phyloP scores from a whole-genome alignment of 2,329 filamentous ascomycete species.

The Eutypella sp. region DNA sequence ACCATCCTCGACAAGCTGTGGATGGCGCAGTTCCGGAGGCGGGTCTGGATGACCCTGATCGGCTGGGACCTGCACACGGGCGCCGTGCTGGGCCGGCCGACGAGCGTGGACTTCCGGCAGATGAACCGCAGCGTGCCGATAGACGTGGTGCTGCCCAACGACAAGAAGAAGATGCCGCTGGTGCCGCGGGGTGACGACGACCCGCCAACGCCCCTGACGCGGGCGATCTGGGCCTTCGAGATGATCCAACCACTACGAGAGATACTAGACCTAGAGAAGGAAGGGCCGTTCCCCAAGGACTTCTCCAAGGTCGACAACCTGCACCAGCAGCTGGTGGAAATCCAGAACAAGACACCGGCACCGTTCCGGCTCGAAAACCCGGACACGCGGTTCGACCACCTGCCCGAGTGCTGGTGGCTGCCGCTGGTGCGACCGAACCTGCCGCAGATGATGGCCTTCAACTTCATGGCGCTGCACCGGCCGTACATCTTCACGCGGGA shows the following conservation, averaged over 20 bases:
- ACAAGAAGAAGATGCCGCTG: constrained; percentile 43
- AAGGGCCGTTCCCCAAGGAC: constrained; percentile 50
- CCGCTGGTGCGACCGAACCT: constrained; percentile 38
- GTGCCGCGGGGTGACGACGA: constrained; percentile 43
- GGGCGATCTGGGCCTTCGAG: constrained; percentile 46
- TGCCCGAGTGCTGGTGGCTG: constrained; percentile 51
- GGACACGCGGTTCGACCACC: constrained; percentile 51
- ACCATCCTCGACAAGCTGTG: constrained; percentile 52
- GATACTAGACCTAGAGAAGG: constrained; percentile 51
- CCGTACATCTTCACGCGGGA: constrained; percentile 57
- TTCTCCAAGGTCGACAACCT: constrained; percentile 49
- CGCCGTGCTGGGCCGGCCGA: constrained; percentile 50
- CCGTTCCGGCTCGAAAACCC: constrained; percentile 51
- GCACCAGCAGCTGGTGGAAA: constrained; percentile 44
- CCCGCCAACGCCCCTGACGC: constrained; percentile 52
- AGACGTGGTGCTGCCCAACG: constrained; percentile 45
- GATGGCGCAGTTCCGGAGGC: constrained; percentile 50
- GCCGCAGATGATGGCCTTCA: constrained; percentile 47
- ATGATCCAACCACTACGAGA: constrained; percentile 44
- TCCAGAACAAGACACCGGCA: constrained; percentile 45
- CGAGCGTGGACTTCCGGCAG: constrained; percentile 46
- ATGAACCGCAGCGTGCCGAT: constrained; percentile 45
- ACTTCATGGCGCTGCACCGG: constrained; percentile 55
- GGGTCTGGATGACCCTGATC: constrained; percentile 51
- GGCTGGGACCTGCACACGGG: constrained; percentile 52